Evolutionary conservation across 2,329 filamentous ascomycete genomes (phyloP).

Genomic region (Colletotrichum gigasporum): DNA sequence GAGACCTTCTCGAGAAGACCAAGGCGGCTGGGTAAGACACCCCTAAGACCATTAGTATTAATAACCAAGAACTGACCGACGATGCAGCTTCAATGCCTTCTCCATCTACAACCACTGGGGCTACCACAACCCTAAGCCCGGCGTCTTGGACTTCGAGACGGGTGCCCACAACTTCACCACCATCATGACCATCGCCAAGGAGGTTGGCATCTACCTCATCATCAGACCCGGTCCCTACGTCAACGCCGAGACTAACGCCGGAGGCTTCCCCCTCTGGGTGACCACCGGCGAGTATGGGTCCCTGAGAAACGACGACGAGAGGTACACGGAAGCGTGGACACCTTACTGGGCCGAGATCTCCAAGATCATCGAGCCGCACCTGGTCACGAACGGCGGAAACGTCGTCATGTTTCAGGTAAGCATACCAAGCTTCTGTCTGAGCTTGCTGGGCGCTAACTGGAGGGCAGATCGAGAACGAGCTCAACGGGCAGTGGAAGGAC

Average conservation of each 20-base stretch:
- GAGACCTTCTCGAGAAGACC: constrained; percentile 52
- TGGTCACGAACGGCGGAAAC: constrained; percentile 66
- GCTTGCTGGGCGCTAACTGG: not conserved
- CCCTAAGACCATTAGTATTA: not conserved
- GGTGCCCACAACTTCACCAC: constrained; percentile 56
- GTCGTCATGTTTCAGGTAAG: constrained; percentile 57
- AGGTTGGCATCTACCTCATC: constrained; percentile 51
- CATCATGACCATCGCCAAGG: constrained; percentile 56
- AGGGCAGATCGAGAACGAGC: constrained; percentile 65
- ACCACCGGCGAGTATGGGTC: constrained; percentile 67
- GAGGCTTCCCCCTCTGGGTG: constrained; percentile 70
- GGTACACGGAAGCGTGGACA: constrained; percentile 62
- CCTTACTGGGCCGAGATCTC: constrained; percentile 63
- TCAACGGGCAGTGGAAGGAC: constrained; percentile 53
- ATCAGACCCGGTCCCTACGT: constrained; percentile 68
- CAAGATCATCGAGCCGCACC: constrained; percentile 59
- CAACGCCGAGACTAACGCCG: constrained; percentile 71
- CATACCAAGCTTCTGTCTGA: fast-evolving
- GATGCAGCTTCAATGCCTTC: constrained; percentile 51
- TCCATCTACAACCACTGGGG: constrained; percentile 54
- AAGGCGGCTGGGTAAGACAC: constrained; percentile 51
- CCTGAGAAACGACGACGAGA: constrained; percentile 60
- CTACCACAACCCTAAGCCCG: constrained; percentile 47
- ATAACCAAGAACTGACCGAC: not conserved
- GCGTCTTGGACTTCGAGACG: constrained; percentile 45